phyloP scores from a whole-genome alignment of 2,329 filamentous ascomycete genomes.

The Didymosphaeria variabile region DNA sequence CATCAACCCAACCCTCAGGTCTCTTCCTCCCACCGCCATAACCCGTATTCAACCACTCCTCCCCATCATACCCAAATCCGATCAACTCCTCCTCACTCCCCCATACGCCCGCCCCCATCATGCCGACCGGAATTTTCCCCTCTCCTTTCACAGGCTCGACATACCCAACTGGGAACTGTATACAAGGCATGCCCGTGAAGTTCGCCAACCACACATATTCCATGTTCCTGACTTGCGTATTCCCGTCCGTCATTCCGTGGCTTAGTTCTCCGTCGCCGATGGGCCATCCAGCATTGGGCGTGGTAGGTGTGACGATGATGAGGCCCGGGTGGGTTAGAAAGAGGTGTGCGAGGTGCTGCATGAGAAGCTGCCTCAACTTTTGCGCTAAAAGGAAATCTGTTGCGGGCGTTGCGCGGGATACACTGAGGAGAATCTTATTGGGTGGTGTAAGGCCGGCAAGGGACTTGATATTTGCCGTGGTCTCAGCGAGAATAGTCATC shows the following conservation, averaged over 20 bases:
- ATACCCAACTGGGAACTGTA: constrained; percentile 80
- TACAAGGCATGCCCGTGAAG: constrained; percentile 78
- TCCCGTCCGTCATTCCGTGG: constrained; percentile 75
- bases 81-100: constrained; percentile 62
- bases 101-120: constrained; percentile 66
- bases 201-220: constrained; percentile 88
- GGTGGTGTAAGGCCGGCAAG: constrained; percentile 68
- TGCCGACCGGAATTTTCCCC: constrained; percentile 64
- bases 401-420: constrained; percentile 71
- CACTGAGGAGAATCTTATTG: constrained; percentile 74
- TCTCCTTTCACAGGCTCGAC: constrained; percentile 63
- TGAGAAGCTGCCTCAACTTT: constrained; percentile 76
- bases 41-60: constrained; percentile 55
- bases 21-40: constrained; percentile 45
- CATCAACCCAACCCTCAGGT: constrained; percentile 52
- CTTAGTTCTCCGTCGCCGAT: constrained; percentile 70
- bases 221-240: constrained; percentile 79
- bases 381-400: constrained; percentile 77
- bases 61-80: constrained; percentile 62
- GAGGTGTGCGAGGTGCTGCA: constrained; percentile 78
- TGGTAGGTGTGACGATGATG: constrained; percentile 80
- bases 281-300: constrained; percentile 78
- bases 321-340: constrained; percentile 77
- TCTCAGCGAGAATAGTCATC: constrained; percentile 79
- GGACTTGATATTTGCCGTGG: constrained; percentile 60